These are phyloP conservation scores for Neonectria magnoliae DNA, from an alignment of 2,329 filamentous ascomycete species.

Conservation along the genomic window DNA sequence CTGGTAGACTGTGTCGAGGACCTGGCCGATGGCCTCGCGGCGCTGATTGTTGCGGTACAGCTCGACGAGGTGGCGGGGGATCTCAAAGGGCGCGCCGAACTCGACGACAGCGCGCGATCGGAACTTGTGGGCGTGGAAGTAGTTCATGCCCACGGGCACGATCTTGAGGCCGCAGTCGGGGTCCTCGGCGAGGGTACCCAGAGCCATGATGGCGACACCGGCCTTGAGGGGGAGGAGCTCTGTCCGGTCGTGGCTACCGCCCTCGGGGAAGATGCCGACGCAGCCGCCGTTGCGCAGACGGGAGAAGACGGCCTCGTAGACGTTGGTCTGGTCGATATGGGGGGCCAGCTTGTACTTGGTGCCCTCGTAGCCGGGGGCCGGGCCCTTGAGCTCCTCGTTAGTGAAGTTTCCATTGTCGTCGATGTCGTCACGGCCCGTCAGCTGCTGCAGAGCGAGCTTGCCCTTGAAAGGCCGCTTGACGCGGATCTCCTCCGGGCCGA, in stretches of 20 bases:
- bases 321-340: slow-evolving; percentile 91
- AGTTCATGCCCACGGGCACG: slow-evolving; percentile 98
- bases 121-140: slow-evolving; percentile 99
- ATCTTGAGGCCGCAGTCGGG: slow-evolving; percentile 92
- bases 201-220: slow-evolving; percentile 96
- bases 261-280: slow-evolving; percentile 96
- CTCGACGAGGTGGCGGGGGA: slow-evolving; percentile 83
- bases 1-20: slow-evolving; percentile 88
- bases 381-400: slow-evolving; percentile 63
- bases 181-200: slow-evolving; percentile 86
- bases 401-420: slow-evolving; percentile 72
- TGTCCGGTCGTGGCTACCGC: slow-evolving; percentile 93
- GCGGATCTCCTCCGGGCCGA: slow-evolving; percentile 81
- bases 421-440: slow-evolving; percentile 82
- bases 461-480: slow-evolving; percentile 90
- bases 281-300: slow-evolving; percentile 85
- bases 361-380: slow-evolving; percentile 74
- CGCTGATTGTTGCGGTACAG: slow-evolving; percentile 86
- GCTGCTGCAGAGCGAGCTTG: slow-evolving; percentile 76
- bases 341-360: slow-evolving; percentile 88
- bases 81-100: slow-evolving; percentile 89
- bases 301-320: slow-evolving; percentile 93
- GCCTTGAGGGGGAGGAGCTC: slow-evolving; percentile 93
- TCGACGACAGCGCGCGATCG: slow-evolving; percentile 95
- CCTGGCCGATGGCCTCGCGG: slow-evolving; percentile 84